Conservation (phyloP, 345 rosid species). For the Cardamine occulta region DNA sequence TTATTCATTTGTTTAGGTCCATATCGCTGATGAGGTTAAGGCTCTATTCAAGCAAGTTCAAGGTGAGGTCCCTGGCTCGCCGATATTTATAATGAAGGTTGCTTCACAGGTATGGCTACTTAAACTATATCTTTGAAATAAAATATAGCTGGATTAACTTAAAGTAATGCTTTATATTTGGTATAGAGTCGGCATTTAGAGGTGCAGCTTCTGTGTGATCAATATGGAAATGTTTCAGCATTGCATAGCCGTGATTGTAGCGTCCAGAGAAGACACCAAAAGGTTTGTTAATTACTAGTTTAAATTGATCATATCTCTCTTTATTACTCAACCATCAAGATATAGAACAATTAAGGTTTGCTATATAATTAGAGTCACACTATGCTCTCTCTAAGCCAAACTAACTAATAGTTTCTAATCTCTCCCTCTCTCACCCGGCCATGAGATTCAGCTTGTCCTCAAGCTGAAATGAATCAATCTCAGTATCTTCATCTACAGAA, state of each 20-base stretch:
- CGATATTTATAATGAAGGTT: slow-evolving; percentile 98
- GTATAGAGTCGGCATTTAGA: slow-evolving; percentile 95
- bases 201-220: slow-evolving; percentile 95
- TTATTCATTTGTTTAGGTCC: slow-evolving; percentile 56
- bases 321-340: background rate
- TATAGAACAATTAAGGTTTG: background rate
- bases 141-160: no score
- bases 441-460: slow-evolving; percentile 2
- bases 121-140: slow-evolving; percentile 27
- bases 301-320: slow-evolving; percentile 24
- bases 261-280: slow-evolving; percentile 98
- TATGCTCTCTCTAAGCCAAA: background rate
- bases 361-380: no score
- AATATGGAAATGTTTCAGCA: slow-evolving; percentile 93
- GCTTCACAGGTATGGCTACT: slow-evolving; percentile 83
- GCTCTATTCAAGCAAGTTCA: slow-evolving; percentile 98
- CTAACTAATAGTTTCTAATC: background rate
- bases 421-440: background rate
- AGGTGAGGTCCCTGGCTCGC: slow-evolving; percentile 99
- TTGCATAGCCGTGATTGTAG: slow-evolving; percentile 99
- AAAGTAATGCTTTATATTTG: slow-evolving; percentile 27
- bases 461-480: slow-evolving; percentile 12
- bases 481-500: slow-evolving; percentile 25
- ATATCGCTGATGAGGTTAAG: slow-evolving; percentile 91
- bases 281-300: slow-evolving; percentile 57